Evolutionary conservation across 805 yeast species (phyloP).

Genomic region (Hanseniaspora occidentalis): DNA sequence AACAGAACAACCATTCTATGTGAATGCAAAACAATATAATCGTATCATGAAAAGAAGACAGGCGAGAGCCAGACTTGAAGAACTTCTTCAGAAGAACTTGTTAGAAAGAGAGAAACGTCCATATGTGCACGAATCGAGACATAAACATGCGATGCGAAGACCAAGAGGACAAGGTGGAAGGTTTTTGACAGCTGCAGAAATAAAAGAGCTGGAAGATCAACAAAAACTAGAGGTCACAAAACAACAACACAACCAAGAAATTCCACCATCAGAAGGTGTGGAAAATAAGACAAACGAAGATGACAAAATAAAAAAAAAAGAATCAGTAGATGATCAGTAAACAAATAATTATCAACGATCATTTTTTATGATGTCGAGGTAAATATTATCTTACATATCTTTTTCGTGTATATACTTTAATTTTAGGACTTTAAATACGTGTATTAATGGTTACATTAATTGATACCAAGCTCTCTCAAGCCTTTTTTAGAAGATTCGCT

Average conservation of each 20-base stretch:
- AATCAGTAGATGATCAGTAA: too few species aligned
- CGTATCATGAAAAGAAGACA: slow-evolving; percentile 85
- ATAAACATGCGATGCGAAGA: slow-evolving; percentile 97
- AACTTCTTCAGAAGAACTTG: slow-evolving; percentile 26
- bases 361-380: too few species aligned
- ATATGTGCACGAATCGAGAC: slow-evolving; percentile 91
- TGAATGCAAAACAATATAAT: slow-evolving; percentile 95
- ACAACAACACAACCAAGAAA: neutral
- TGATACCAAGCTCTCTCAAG: slow-evolving; percentile 14
- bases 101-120: slow-evolving; percentile 73
- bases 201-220: slow-evolving; percentile 39
- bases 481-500: slow-evolving; percentile 16
- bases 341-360: too few species aligned
- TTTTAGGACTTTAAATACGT: neutral
- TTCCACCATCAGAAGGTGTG: neutral
- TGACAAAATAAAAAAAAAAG: neutral
- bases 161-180: slow-evolving; percentile 99
- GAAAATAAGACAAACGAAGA: neutral
- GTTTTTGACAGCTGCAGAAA: slow-evolving; percentile 85
- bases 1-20: slow-evolving; percentile 86
- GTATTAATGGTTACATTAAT: neutral
- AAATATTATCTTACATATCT: too few species aligned
- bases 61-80: slow-evolving; percentile 89
- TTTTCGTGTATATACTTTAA: neutral
- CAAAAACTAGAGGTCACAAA: slow-evolving; percentile 8